Evolutionary conservation across 371 early-diverging fungal species (phyloP), one percentile per base, ranked within the genome.

Genomic region (Syncephalastrum contaminatum): DNA sequence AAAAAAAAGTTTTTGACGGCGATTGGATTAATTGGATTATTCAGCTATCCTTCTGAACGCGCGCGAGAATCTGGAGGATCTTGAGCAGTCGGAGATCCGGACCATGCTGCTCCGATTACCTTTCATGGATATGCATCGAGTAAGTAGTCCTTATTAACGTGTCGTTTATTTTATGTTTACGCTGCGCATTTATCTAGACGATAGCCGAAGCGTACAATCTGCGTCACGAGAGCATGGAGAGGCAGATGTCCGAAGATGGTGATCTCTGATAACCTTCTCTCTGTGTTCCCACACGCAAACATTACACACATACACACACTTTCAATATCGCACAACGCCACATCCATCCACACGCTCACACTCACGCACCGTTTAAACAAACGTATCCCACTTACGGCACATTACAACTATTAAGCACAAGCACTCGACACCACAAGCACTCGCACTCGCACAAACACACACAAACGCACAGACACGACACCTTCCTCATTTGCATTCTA

Each of bases 41-140:
- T n/a, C 56, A 80, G 88, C 91, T 27, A 87, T 91, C 43, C 69
- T 91, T 21, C 67, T 64, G 15, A 72, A 77, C 43, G 71, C 76
- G 15, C 89, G 88, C 62, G 94, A 93, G 55, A 84, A 82, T 19
- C 75, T 95, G 21, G 96, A 95, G 64, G 94, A 94, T 53, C 72
- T 94, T 49, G 96, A 95, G 62, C 92, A 93, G 63, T 91, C 91
- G 0, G 94, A 95, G 64, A 95, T 95, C 53, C 80, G 90, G 58
- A 87, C 91, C 2, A 75, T 91, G 73, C 62, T 95, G 59, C 77
- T 91, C 61, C 82, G 91, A 27, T 75, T 95, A 54, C 94, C 95
- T 8, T 53, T 56, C 30, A 50, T 93, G 67, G 88, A 93, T 54
- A 87, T 93, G 77, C 81, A 73, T 48, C 81, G 82, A 74, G 86